Evolutionary conservation across 2,329 filamentous ascomycete genomes (phyloP).

Genomic region (Blumeria graminis): DNA sequence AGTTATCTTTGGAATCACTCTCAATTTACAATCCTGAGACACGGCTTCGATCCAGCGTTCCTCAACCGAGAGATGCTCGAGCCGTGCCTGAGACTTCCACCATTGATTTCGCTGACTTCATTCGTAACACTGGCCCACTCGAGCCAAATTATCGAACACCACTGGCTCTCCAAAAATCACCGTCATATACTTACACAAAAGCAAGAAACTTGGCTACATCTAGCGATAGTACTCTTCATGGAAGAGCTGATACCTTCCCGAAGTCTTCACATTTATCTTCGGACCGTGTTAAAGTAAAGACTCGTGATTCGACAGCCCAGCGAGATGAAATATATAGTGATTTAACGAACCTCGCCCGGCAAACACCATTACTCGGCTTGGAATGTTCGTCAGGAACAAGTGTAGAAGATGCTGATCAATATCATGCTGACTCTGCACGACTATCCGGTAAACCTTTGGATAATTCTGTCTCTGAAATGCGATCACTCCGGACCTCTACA

Average conservation of each 20-base stretch:
- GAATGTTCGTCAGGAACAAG: slow-evolving; percentile 48
- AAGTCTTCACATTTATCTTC: slow-evolving; percentile 12
- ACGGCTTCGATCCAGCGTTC: slow-evolving; percentile 8
- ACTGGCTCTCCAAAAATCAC: neutral
- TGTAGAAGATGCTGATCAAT: slow-evolving; percentile 64
- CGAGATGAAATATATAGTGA: slow-evolving; percentile 50
- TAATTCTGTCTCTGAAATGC: slow-evolving; percentile 29
- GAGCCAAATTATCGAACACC: neutral
- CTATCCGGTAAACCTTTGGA: slow-evolving; percentile 29
- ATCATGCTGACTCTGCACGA: slow-evolving; percentile 73
- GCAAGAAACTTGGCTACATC: neutral
- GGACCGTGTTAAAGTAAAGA: slow-evolving; percentile 33
- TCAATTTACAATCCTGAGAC: slow-evolving; percentile 5
- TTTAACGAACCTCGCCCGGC: slow-evolving; percentile 83
- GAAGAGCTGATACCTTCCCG: too few species aligned
- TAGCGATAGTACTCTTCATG: neutral
- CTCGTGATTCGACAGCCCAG: slow-evolving; percentile 44
- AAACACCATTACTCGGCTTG: slow-evolving; percentile 36
- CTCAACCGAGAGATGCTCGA: slow-evolving; percentile 44
- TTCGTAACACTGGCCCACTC: slow-evolving; percentile 40
- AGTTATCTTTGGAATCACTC: slow-evolving; percentile 4
- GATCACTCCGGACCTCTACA: slow-evolving; percentile 23
- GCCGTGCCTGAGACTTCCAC: slow-evolving; percentile 40
- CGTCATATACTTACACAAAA: neutral
- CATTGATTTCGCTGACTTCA: slow-evolving; percentile 71